Evolutionary conservation across 164 flowering plant genomes (phyloP).

Genomic region (Piper betle): DNA sequence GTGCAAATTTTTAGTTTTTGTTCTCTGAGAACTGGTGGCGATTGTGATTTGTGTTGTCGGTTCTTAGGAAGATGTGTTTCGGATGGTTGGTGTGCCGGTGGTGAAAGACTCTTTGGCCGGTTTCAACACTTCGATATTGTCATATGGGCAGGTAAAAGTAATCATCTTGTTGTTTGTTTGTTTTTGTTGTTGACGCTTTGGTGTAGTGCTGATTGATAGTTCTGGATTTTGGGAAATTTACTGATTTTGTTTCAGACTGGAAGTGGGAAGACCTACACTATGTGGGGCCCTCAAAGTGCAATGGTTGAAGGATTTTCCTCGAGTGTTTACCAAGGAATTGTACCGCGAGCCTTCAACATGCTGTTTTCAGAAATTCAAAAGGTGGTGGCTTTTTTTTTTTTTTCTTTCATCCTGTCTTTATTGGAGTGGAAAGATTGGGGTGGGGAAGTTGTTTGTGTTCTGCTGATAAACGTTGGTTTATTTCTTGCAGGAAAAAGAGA

Average conservation of each 20-base stretch:
- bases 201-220: no score
- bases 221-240: no score
- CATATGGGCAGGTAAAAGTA: slow-evolving; percentile 73
- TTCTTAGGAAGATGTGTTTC: slow-evolving; percentile 74
- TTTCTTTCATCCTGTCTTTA: slow-evolving; percentile 1
- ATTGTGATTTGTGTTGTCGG: background rate
- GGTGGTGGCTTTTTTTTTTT: slow-evolving; percentile 22
- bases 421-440: background rate
- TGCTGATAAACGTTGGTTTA: slow-evolving; percentile 1
- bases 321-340: slow-evolving; percentile 60
- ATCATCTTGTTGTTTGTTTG: background rate
- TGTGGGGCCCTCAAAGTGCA: slow-evolving; percentile 98
- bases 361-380: slow-evolving; percentile 66
- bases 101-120: slow-evolving; percentile 77
- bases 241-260: slow-evolving; percentile 40
- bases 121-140: slow-evolving; percentile 65
- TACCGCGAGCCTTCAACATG: slow-evolving; percentile 75
- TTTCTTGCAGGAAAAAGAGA: slow-evolving; percentile 41
- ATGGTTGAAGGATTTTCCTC: slow-evolving; percentile 65
- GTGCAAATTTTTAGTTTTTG: background rate
- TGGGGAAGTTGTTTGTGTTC: background rate
- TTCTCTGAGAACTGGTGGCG: background rate
- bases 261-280: slow-evolving; percentile 92
- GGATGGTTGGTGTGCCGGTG: slow-evolving; percentile 62
- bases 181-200: no score